These are phyloP conservation scores for Didymella segeticola DNA, from an alignment of 2,329 filamentous ascomycete genomes.

Conservation along the genomic window DNA sequence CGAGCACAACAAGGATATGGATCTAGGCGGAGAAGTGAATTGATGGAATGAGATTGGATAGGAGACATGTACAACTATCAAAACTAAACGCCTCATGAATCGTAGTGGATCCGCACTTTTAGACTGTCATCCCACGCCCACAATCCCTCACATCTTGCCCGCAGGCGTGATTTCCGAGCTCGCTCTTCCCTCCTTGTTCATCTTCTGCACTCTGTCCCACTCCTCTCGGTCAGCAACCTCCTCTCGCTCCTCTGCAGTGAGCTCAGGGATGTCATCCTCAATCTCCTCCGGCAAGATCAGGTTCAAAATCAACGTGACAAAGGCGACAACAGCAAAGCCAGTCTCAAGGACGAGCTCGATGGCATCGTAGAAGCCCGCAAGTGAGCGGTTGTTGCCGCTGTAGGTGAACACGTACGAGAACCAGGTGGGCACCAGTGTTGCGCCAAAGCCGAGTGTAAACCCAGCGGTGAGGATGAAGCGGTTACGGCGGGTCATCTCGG, in stretches of 20 bases:
- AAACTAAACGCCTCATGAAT: too few relatives aligned
- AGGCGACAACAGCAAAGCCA: conserved; percentile 74
- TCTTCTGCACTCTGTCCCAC: conserved; percentile 47
- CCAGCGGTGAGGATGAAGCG: conserved; percentile 82
- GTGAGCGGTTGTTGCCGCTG: conserved; percentile 67
- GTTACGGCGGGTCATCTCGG: conserved; percentile 78
- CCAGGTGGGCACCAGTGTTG: conserved; percentile 61
- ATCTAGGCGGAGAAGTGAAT: too few relatives aligned
- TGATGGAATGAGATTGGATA: too few relatives aligned
- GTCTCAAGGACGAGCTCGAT: conserved; percentile 58
- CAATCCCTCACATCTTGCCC: background rate
- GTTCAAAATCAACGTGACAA: conserved; percentile 77
- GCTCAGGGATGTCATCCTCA: conserved; percentile 64
- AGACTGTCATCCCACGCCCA: background rate
- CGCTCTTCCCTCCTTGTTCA: conserved; percentile 27
- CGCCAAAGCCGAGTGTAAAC: conserved; percentile 72
- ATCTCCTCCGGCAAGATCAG: conserved; percentile 74
- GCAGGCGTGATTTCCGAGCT: conserved; percentile 12
- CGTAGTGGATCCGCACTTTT: too few relatives aligned
- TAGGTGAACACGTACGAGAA: conserved; percentile 78
- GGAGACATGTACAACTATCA: too few relatives aligned
- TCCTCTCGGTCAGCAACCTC: conserved; percentile 49
- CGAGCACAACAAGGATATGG: too few relatives aligned
- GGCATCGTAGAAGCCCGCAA: conserved; percentile 77
- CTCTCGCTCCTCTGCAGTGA: conserved; percentile 52